Evolutionary conservation across 805 yeast genomes (phyloP).

Genomic region (Myxozyma sirexii): DNA sequence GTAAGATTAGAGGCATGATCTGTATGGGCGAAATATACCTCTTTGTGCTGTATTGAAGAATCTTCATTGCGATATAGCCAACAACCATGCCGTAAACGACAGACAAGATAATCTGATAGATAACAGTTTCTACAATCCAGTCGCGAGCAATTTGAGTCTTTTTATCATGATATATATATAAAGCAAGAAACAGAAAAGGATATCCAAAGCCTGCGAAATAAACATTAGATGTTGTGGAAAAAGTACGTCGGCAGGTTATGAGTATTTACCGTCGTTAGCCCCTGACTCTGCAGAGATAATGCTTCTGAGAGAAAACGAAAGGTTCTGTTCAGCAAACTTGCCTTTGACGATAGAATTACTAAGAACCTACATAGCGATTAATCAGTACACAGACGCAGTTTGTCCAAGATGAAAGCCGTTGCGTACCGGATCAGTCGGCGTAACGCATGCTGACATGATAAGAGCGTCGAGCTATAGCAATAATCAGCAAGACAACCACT

Average conservation of each 20-base stretch:
- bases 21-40: no score
- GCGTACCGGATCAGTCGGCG: conserved; percentile 78
- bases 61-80: conserved; percentile 55
- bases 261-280: conserved; percentile 55
- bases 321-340: conserved; percentile 62
- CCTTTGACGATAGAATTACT: conserved; percentile 54
- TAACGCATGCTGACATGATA: conserved; percentile 67
- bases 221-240: background rate
- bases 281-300: conserved; percentile 72
- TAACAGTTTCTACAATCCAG: conserved; percentile 62
- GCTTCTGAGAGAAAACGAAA: conserved; percentile 63
- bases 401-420: background rate
- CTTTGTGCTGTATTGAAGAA: conserved; percentile 57
- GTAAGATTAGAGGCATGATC: no score
- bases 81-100: conserved; percentile 51
- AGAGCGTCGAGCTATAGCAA: conserved; percentile 49
- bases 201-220: conserved; percentile 50
- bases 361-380: background rate
- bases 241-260: background rate
- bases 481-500: no score
- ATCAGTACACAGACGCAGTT: background rate
- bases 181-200: conserved; percentile 67
- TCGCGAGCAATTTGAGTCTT: conserved; percentile 60
- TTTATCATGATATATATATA: conserved; percentile 54
- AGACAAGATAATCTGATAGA: conserved; percentile 66